phyloP scores from a whole-genome alignment of 1,284 basidiomycete genomes.

The Inonotus hispidus region DNA sequence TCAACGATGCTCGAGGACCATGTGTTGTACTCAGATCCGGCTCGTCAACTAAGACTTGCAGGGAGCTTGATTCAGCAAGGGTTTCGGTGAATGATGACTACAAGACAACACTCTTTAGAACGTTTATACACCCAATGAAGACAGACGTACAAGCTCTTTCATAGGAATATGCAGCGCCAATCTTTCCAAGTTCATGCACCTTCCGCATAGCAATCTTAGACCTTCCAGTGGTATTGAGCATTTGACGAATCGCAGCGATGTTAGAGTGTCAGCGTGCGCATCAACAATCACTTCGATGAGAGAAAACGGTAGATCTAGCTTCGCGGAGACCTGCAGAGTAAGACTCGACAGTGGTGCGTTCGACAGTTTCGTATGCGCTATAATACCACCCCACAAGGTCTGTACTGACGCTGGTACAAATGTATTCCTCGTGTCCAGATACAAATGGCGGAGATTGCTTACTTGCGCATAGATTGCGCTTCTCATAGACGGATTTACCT shows the following conservation, averaged over 20 bases:
- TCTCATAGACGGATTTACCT: constrained; percentile 35
- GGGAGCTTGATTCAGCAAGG: constrained; percentile 34
- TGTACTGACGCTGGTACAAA: not conserved
- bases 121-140: not conserved
- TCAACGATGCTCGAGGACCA: constrained; percentile 37
- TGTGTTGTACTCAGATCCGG: constrained; percentile 40
- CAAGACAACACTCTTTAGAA: not conserved
- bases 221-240: constrained; percentile 37
- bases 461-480: not conserved
- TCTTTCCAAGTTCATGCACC: constrained; percentile 42
- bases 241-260: constrained; percentile 42
- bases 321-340: constrained; percentile 44
- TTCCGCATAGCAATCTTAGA: constrained; percentile 37
- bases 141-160: constrained; percentile 42
- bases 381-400: constrained; percentile 7
- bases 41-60: constrained; percentile 46
- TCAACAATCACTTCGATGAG: constrained; percentile 42
- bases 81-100: constrained; percentile 29
- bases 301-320: constrained; percentile 31
- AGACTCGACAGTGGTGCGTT: constrained; percentile 38
- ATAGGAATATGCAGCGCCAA: constrained; percentile 45
- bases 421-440: constrained; percentile 8
- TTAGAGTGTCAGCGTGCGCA: constrained; percentile 39
- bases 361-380: not conserved
- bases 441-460: not conserved